phyloP scores from a whole-genome alignment of 192 early-diverging fungal genomes.

The Oehlia diaphana region DNA sequence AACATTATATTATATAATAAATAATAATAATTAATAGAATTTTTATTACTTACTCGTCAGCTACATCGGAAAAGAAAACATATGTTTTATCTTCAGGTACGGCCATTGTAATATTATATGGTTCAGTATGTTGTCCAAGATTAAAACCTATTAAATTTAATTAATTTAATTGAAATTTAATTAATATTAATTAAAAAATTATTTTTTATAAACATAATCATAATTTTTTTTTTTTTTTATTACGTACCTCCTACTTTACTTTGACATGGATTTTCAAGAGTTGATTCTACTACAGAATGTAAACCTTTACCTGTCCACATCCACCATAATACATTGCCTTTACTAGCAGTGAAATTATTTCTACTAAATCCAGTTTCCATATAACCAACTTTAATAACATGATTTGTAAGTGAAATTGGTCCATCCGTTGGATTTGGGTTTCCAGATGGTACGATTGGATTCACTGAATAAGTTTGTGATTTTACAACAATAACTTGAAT shows the following conservation, averaged over 20 bases:
- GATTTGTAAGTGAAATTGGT: neutral
- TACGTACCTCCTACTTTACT: neutral
- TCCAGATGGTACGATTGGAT: neutral
- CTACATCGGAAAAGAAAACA: neutral
- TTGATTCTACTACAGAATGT: neutral
- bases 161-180: too few relatives aligned
- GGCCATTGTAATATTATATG: neutral
- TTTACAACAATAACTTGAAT: neutral
- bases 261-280: neutral
- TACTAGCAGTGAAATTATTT: neutral
- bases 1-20: too few relatives aligned
- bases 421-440: neutral
- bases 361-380: neutral
- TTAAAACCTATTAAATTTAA: neutral
- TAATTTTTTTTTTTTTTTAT: too few relatives aligned
- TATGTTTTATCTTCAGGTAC: neutral
- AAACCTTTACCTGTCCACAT: neutral
- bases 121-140: neutral
- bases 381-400: neutral
- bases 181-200: too few relatives aligned
- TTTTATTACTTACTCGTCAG: neutral
- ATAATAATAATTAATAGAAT: too few relatives aligned
- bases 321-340: neutral
- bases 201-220: too few relatives aligned
- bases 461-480: neutral